phyloP scores from a whole-genome alignment of 1,139 yeast genomes.

The Yamadazyma pseudoaaseri region DNA sequence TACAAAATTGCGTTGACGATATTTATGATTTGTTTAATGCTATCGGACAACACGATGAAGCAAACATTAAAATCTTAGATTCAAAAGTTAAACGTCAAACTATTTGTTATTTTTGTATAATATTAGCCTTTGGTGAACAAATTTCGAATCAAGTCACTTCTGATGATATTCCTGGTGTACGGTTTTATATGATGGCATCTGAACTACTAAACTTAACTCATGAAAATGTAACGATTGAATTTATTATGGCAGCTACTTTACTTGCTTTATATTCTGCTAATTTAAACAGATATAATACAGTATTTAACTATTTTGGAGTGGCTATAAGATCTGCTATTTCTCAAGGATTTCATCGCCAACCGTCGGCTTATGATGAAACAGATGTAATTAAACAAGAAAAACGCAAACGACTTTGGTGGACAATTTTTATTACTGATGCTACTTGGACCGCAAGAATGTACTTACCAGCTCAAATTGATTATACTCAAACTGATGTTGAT shows the following conservation, averaged over 20 bases:
- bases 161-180: slow-evolving; percentile 32
- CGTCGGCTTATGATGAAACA: slow-evolving; percentile 12
- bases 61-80: slow-evolving; percentile 4
- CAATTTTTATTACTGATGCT: slow-evolving; percentile 49
- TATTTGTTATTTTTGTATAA: slow-evolving; percentile 31
- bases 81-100: slow-evolving; percentile 11
- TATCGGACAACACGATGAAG: slow-evolving; percentile 14
- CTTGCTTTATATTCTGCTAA: slow-evolving; percentile 50
- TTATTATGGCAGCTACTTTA: slow-evolving; percentile 45
- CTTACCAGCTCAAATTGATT: slow-evolving; percentile 40
- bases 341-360: slow-evolving; percentile 44
- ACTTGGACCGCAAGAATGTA: slow-evolving; percentile 49
- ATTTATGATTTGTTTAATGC: slow-evolving; percentile 27
- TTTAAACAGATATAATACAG: slow-evolving; percentile 47
- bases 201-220: slow-evolving; percentile 38
- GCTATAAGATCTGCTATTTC: slow-evolving; percentile 48
- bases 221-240: slow-evolving; percentile 38
- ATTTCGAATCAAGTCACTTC: slow-evolving; percentile 14
- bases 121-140: slow-evolving; percentile 41
- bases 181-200: slow-evolving; percentile 38
- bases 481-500: slow-evolving; percentile 51
- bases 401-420: slow-evolving; percentile 54
- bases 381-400: slow-evolving; percentile 26
- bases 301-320: slow-evolving; percentile 49
- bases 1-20: slow-evolving; percentile 19